Evolutionary conservation across 345 rosid genomes (phyloP), one percentile per base, ranked within the genome.

Genomic region (Gynandropsis gynandra): DNA sequence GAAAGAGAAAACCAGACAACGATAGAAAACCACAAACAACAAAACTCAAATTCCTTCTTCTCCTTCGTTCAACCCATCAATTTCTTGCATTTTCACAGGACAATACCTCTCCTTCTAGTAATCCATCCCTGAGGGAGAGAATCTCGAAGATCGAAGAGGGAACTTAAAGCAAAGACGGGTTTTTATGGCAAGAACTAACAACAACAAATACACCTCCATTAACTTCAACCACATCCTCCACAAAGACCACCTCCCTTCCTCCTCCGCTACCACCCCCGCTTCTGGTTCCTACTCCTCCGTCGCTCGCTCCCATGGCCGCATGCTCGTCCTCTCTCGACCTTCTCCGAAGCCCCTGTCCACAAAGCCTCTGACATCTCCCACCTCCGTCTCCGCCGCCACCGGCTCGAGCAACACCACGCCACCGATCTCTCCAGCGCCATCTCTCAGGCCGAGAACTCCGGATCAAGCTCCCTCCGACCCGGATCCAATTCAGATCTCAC

Each of bases 271-370:
- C 12, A 55, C 75, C 12, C 53, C 73, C 17, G 54, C 71, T 12
- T 52, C 70, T 9, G 56, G 75, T 49, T 72, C 80, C 19, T 66
- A 76, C 36, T 74, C 89, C 46, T 59, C 81, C 10, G 59, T 67
- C 24, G 58, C 76, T 47, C 70, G 75, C 17, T 48, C 80, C 72
- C 75, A 76, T 54, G 93, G 97, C 69, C 97, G 95, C 32, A 89
- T 89, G 92, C 83, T 85, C 40, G 87, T 89, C 65, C 75, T 89
- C 70, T 79, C 82, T 70, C 87, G 81, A 42, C 72, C 93, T 37
- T 24, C 85, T 3, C 72, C 79, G 2, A 85, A 77, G 41, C 82
- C 92, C 35, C 11, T 65, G 16, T 7, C 79, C 16, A n/a, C 80
- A 1, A 85, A 77, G 41, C 82, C 92, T 35, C 50, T 65, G 10